Base-by-base conservation (phyloP, 1,284 basidiomycete genomes). In the Exobasidium cylindrosporum region DNA sequence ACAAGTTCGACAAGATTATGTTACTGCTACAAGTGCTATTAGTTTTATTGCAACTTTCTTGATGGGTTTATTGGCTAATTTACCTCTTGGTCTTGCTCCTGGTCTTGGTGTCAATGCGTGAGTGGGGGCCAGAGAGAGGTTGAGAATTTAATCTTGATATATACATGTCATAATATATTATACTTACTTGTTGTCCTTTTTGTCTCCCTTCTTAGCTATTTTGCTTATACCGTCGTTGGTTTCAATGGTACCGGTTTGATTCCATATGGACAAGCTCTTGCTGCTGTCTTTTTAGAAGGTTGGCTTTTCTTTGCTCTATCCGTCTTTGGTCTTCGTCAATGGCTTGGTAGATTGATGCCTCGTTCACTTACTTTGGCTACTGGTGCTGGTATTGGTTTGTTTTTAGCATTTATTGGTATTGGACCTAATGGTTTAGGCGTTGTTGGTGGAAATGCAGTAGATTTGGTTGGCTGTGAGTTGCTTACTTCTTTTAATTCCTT, bases 301-400 rank as follows among this genome's bases (percentile, higher is more conserved):
- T 90, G 90, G 87, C 82, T 94, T 52, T 94, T 94, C 83, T 85
- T 93, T 68, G 73, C 88, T 71, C 84, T 94, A 21, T 92, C 91
- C 0, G 75, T 94, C 32, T 83, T 93, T 54, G 91, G 91, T 73
- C 84, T 94, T 54, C 90, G 91, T 63, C 91, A 93, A 83, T 93
- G 90, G 91, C 84, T 94, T 26, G 89, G 88, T 13, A 87, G 91
- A 44, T 85, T 92, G 58, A 90, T 94, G 84, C 91, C 91, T 0
- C 88, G 90, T 65, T 92, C 90, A 2, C 85, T 94, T 53, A 87
- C 91, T 43, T 85, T 92, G 64, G 87, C 90, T 10, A 89, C 91
- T 2, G 90, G 90, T 61, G 87, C 89, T 31, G 91, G 91, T 69
- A 93, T 94, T 74, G 91, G 91, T 61, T 78, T 93, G 17, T 94